A percentile compares a stretch with the other conserved stretches of the same genome.
phyloP scores from a whole-genome alignment of 352 stramenopile species.

The Phytopythium helicoides region DNA sequence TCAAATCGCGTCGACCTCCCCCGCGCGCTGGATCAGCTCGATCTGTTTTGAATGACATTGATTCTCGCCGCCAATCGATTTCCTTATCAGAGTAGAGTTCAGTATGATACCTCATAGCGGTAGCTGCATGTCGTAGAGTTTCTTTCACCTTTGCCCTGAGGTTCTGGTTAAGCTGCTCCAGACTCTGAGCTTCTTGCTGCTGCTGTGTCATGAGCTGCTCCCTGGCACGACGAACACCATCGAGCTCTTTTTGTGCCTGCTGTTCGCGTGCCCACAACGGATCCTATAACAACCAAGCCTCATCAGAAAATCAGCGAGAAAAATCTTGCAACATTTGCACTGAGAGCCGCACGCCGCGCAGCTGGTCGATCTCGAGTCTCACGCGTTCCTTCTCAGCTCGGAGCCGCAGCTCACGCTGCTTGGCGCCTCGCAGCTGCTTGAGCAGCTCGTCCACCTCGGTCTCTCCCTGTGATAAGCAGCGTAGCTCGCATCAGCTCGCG shows the following conservation, averaged over 20 bases:
- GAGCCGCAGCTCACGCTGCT: constrained; percentile 65
- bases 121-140: neutral
- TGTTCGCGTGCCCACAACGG: constrained; percentile 46
- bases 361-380: constrained; percentile 42
- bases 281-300: constrained; percentile 9
- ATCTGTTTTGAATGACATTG: no score
- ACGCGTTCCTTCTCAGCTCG: constrained; percentile 67
- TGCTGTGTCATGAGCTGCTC: constrained; percentile 29
- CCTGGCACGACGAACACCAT: constrained; percentile 26
- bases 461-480: constrained; percentile 16
- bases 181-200: constrained; percentile 25
- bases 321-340: no score
- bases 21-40: no score
- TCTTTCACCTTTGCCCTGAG: constrained; percentile 27
- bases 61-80: no score
- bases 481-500: neutral
- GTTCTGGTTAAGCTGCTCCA: constrained; percentile 26
- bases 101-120: no score
- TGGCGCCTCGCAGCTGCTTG: constrained; percentile 43
- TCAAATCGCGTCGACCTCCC: no score
- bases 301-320: no score
- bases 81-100: no score
- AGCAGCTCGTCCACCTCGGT: constrained; percentile 59
- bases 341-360: constrained; percentile 36
- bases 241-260: constrained; percentile 42